Percentiles rank a stretch among this genome's conserved stretches.
Evolutionary conservation across 768 basidiomycete genomes (phyloP).

Genomic region (Pleurotus tuber-regium): DNA sequence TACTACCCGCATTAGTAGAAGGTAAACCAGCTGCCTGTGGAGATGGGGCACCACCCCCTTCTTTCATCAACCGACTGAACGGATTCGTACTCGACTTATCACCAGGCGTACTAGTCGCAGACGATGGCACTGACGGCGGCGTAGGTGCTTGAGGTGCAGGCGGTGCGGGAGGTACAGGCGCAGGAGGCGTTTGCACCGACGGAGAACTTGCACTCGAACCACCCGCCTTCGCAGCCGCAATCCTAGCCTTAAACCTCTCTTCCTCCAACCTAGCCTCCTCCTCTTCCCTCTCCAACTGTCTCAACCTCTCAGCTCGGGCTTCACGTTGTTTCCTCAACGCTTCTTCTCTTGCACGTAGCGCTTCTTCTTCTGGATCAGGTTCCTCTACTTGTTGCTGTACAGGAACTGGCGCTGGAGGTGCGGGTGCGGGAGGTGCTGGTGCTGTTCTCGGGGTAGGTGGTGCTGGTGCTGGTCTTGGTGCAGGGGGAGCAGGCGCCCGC

Average conservation of each 20-base stretch:
- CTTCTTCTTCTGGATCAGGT: slow-evolving; percentile 78
- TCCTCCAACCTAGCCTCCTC: slow-evolving; percentile 33
- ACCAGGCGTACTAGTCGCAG: slow-evolving; percentile 19
- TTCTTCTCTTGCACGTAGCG: slow-evolving; percentile 65
- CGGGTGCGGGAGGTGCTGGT: slow-evolving; percentile 15
- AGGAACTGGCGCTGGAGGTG: slow-evolving; percentile 19
- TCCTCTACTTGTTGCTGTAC: slow-evolving; percentile 34
- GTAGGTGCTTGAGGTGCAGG: slow-evolving; percentile 34
- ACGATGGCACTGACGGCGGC: slow-evolving; percentile 25
- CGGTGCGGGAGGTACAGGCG: slow-evolving; percentile 29
- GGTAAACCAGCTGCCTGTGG: slow-evolving; percentile 31
- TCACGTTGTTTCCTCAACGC: slow-evolving; percentile 69
- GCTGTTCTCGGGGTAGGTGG: slow-evolving; percentile 19
- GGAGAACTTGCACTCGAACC: slow-evolving; percentile 30
- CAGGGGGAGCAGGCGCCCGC: too few species aligned
- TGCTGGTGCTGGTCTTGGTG: slow-evolving; percentile 22
- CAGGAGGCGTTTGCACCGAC: slow-evolving; percentile 29
- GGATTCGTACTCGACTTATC: slow-evolving; percentile 74
- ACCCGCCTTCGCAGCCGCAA: slow-evolving; percentile 29
- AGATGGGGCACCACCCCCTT: slow-evolving; percentile 34
- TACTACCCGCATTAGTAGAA: slow-evolving; percentile 35
- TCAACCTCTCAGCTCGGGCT: slow-evolving; percentile 66
- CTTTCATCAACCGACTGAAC: slow-evolving; percentile 67
- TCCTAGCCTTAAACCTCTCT: slow-evolving; percentile 34
- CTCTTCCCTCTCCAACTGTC: slow-evolving; percentile 58